Percentiles rank a stretch among this genome's conserved stretches.
Conservation (phyloP, 2,329 filamentous ascomycete species). For the Penicillium sp. region DNA sequence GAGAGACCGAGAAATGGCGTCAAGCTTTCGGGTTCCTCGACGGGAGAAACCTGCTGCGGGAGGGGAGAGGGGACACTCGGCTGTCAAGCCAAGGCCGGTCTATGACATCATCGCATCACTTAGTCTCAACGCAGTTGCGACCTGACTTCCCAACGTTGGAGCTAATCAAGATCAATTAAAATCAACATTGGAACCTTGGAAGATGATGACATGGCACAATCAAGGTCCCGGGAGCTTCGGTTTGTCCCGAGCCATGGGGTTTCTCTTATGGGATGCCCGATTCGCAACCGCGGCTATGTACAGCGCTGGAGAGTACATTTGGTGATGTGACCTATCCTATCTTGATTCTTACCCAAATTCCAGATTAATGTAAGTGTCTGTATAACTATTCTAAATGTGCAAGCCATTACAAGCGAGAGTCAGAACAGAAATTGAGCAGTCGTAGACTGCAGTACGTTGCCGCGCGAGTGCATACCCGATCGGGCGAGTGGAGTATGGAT, state of each 20-base stretch:
- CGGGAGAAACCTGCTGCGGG: neutral
- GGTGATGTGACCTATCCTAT: neutral
- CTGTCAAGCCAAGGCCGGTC: neutral
- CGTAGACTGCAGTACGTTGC: neutral
- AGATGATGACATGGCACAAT: too few relatives aligned
- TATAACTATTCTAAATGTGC: too few relatives aligned
- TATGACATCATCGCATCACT: neutral
- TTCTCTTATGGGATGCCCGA: slow-evolving; percentile 3
- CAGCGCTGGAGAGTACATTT: neutral
- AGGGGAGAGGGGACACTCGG: neutral
- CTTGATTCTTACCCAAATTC: neutral
- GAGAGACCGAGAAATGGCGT: neutral
- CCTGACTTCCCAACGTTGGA: too few relatives aligned
- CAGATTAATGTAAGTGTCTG: too few relatives aligned
- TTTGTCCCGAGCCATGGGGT: neutral
- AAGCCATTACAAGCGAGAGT: too few relatives aligned
- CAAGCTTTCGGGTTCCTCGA: neutral
- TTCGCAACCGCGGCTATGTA: slow-evolving; percentile 1
- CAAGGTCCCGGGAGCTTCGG: neutral
- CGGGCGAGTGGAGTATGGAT: neutral
- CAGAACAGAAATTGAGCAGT: too few relatives aligned
- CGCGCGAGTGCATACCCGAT: slow-evolving; percentile 1
- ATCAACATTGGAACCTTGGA: too few relatives aligned
- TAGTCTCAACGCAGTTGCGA: too few relatives aligned
- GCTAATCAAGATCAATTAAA: neutral